Conservation (phyloP, 108 stramenopile genomes). For the Halocafeteria seosinensis region DNA sequence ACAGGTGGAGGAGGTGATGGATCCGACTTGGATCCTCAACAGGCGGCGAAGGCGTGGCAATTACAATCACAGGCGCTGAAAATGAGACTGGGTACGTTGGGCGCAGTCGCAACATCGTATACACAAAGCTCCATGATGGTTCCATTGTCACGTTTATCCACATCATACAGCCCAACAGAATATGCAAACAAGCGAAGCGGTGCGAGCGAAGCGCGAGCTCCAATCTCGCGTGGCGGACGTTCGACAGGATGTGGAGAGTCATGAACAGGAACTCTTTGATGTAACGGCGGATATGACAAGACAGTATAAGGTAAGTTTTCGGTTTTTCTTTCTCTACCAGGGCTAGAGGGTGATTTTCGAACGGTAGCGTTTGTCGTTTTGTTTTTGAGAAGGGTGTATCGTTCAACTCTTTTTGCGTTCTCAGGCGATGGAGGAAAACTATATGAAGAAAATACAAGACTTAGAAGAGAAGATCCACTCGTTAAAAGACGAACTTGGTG, state of each 20-base stretch:
- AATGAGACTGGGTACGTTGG: too few relatives aligned
- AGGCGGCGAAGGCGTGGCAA: background rate
- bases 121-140: background rate
- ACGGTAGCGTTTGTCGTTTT: too few relatives aligned
- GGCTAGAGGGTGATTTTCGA: too few relatives aligned
- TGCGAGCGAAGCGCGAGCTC: background rate
- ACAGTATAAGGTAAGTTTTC: background rate
- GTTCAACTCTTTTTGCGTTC: too few relatives aligned
- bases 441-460: background rate
- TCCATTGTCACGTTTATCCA: background rate
- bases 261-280: background rate
- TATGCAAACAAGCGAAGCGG: background rate
- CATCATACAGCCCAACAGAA: background rate
- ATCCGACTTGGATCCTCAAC: background rate
- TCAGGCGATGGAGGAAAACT: constrained; percentile 1
- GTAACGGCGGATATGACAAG: constrained; percentile 2
- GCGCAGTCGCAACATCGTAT: too few relatives aligned
- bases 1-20: too few relatives aligned
- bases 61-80: background rate
- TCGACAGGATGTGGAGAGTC: background rate
- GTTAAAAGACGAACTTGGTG: constrained; percentile 2
- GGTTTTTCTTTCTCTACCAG: too few relatives aligned
- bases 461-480: background rate
- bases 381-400: too few relatives aligned
- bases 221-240: background rate